These are phyloP conservation scores for Geotrichum europaeum DNA, from an alignment of 1,139 yeast species.

Conservation along the genomic window DNA sequence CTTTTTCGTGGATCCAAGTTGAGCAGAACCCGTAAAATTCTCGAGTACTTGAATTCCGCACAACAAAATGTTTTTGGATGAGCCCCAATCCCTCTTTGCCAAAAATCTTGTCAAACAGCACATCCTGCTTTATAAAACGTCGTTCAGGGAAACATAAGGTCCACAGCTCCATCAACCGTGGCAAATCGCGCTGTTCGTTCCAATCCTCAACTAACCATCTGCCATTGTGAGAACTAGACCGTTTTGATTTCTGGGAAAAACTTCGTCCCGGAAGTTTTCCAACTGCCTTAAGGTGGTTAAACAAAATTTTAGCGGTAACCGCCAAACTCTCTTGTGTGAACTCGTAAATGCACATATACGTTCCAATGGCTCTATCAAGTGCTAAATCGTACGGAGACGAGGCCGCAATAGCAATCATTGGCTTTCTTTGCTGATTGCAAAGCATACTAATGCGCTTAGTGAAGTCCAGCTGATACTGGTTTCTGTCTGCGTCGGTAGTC, in stretches of 20 bases:
- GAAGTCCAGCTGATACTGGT: constrained; percentile 59
- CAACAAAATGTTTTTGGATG: constrained; percentile 46
- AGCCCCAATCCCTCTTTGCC: neutral
- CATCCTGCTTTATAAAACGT: constrained; percentile 5
- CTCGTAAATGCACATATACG: constrained; percentile 58
- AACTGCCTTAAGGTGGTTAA: constrained; percentile 49
- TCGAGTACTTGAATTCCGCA: constrained; percentile 53
- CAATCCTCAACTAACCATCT: constrained; percentile 62
- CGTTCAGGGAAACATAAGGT: constrained; percentile 29
- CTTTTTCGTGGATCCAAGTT: constrained; percentile 46
- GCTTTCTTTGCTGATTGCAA: constrained; percentile 51
- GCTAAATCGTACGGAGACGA: constrained; percentile 61
- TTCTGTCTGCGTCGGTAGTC: constrained; percentile 58
- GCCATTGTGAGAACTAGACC: constrained; percentile 22
- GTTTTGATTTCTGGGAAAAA: constrained; percentile 23
- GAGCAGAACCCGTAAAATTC: constrained; percentile 51
- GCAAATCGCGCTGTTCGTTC: constrained; percentile 47
- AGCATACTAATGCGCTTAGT: constrained; percentile 53
- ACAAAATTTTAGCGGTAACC: constrained; percentile 46
- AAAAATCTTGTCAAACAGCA: constrained; percentile 2
- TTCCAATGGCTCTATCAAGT: constrained; percentile 48
- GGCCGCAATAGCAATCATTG: constrained; percentile 54
- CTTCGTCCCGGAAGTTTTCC: constrained; percentile 54
- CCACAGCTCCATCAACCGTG: constrained; percentile 43
- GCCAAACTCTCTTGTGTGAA: constrained; percentile 50